Percentiles rank a stretch among this genome's conserved stretches.
These are phyloP conservation scores for Puccinia brachypodii DNA, from an alignment of 1,284 basidiomycete genomes.

Conservation along the genomic window DNA sequence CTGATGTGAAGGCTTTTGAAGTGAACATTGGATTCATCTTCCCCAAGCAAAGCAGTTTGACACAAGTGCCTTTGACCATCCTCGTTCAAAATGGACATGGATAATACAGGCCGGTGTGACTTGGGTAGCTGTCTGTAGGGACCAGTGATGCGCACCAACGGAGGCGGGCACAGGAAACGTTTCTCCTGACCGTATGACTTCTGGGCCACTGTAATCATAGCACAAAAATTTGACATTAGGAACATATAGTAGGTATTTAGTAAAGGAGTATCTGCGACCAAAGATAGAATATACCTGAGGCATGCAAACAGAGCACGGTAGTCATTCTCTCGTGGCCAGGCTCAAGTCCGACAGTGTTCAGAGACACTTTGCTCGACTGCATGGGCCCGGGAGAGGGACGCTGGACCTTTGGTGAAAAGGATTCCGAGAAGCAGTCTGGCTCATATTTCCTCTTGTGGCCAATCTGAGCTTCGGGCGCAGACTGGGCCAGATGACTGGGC, in stretches of 20 bases:
- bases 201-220: slow-evolving; percentile 35
- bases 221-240: not conserved
- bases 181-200: slow-evolving; percentile 49
- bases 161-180: slow-evolving; percentile 45
- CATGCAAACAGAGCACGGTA: slow-evolving; percentile 41
- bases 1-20: slow-evolving; percentile 88
- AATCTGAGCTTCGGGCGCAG: not conserved
- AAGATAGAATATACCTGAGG: slow-evolving; percentile 26
- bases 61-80: slow-evolving; percentile 44
- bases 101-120: slow-evolving; percentile 34
- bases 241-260: not conserved
- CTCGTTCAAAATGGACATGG: slow-evolving; percentile 49
- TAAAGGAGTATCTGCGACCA: not conserved
- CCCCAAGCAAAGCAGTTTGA: slow-evolving; percentile 41
- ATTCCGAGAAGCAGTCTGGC: not conserved
- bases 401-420: not conserved
- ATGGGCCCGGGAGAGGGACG: not conserved
- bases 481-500: slow-evolving; percentile 7
- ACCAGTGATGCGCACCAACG: slow-evolving; percentile 45
- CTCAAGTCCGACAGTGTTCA: slow-evolving; percentile 21
- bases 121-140: slow-evolving; percentile 40
- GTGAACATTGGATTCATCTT: slow-evolving; percentile 60
- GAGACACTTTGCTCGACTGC: not conserved
- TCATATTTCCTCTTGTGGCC: slow-evolving; percentile 29
- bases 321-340: slow-evolving; percentile 42